A percentile compares a stretch with the other conserved stretches of the same genome.
Conservation (phyloP, 2,329 filamentous ascomycete species). For the Hymenotorrendiella dingleyae region DNA sequence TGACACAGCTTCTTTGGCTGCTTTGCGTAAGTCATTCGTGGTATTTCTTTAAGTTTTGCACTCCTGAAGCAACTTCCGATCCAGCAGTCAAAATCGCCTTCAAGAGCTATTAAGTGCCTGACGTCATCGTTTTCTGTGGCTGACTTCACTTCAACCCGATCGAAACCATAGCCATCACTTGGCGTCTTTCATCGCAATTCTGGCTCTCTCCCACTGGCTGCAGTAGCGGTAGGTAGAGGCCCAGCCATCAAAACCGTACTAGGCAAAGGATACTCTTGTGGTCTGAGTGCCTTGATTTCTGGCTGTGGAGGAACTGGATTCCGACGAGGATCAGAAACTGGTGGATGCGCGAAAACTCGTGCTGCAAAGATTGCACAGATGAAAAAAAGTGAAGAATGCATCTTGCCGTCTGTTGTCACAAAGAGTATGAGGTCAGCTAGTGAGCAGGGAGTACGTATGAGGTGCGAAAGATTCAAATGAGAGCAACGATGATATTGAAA, state of each 20-base stretch:
- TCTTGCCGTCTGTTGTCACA: too few relatives aligned
- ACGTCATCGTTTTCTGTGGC: neutral
- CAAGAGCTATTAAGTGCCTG: neutral
- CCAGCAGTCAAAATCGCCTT: neutral
- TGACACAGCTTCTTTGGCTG: neutral
- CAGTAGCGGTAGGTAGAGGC: neutral
- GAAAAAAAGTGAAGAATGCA: neutral
- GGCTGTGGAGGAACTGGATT: neutral
- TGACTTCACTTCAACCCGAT: neutral
- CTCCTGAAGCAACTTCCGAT: too few relatives aligned
- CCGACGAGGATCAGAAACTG: conserved; percentile 13
- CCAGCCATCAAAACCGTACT: conserved; percentile 19
- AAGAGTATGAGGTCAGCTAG: too few relatives aligned
- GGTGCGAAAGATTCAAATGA: too few relatives aligned
- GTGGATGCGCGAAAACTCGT: conserved; percentile 10
- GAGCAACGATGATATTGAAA: neutral
- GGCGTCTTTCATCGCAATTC: neutral
- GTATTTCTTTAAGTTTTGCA: neutral
- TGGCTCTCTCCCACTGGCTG: too few relatives aligned
- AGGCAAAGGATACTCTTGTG: conserved; percentile 11
- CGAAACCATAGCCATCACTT: neutral
- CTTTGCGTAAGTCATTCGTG: neutral
- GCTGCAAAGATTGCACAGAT: neutral
- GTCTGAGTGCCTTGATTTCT: conserved; percentile 5
- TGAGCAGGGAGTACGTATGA: too few relatives aligned